phyloP scores from a whole-genome alignment of 2,329 filamentous ascomycete species.

The Aspergillus sp. region DNA sequence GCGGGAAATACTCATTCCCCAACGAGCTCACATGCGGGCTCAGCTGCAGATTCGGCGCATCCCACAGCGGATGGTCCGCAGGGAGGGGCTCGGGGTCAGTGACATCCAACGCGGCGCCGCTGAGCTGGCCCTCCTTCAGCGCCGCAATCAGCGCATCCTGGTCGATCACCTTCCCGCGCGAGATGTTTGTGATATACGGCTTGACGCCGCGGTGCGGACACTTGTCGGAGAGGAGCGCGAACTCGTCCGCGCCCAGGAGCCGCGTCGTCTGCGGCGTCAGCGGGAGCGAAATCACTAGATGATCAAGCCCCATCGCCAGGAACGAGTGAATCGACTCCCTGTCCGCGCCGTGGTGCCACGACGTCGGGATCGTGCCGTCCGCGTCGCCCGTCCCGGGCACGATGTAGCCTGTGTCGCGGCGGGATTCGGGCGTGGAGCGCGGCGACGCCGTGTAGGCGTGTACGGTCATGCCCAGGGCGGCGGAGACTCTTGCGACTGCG shows the following conservation, averaged over 20 bases:
- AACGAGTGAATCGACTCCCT: constrained; percentile 46
- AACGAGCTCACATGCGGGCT: constrained; percentile 56
- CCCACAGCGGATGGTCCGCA: constrained; percentile 59
- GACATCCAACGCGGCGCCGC: constrained; percentile 66
- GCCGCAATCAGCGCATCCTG: constrained; percentile 55
- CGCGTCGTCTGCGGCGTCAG: constrained; percentile 48
- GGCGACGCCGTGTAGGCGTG: constrained; percentile 66
- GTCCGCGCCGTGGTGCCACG: constrained; percentile 49
- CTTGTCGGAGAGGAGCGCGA: constrained; percentile 41
- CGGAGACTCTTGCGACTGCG: constrained; percentile 47
- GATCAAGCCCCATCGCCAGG: constrained; percentile 46
- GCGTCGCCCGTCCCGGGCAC: constrained; percentile 57
- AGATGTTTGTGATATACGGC: constrained; percentile 63
- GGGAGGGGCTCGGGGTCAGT: constrained; percentile 72
- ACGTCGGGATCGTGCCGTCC: constrained; percentile 45
- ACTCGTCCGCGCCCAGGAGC: constrained; percentile 47
- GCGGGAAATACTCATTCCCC: constrained; percentile 45
- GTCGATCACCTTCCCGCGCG: constrained; percentile 55
- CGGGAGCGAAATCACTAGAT: constrained; percentile 49
- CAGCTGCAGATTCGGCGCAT: constrained; percentile 57
- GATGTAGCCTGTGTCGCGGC: constrained; percentile 55
- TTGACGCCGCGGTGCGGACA: constrained; percentile 22
- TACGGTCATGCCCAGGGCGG: constrained; percentile 60
- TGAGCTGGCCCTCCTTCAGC: constrained; percentile 44
- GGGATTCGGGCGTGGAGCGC: constrained; percentile 56